Conservation (phyloP, 2,329 filamentous ascomycete genomes). For the Byssothecium circinans region DNA sequence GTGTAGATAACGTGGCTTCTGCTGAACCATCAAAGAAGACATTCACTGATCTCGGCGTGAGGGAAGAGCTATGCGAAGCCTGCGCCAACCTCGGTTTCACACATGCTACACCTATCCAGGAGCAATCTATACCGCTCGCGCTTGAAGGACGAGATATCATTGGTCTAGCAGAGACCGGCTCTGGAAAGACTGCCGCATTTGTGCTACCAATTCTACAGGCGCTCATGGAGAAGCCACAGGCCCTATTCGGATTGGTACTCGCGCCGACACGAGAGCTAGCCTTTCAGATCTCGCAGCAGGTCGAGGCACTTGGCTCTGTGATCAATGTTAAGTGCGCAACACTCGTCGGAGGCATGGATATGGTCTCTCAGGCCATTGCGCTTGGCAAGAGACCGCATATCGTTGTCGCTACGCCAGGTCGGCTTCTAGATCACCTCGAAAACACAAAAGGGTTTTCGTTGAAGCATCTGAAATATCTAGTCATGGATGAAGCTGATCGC, state of each 20-base stretch:
- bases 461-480: conserved; percentile 78
- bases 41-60: conserved; percentile 75
- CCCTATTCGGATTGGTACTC: conserved; percentile 84
- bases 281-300: conserved; percentile 83
- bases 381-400: conserved; percentile 96
- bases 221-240: conserved; percentile 82
- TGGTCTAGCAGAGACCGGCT: conserved; percentile 91
- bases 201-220: conserved; percentile 88
- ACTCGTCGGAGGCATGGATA: conserved; percentile 92
- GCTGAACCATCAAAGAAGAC: conserved; percentile 56
- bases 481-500: conserved; percentile 93
- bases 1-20: conserved; percentile 5
- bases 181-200: conserved; percentile 94
- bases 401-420: conserved; percentile 82
- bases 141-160: conserved; percentile 84
- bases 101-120: conserved; percentile 84
- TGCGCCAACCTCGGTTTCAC: conserved; percentile 83
- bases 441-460: conserved; percentile 96
- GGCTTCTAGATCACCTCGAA: conserved; percentile 87
- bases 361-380: conserved; percentile 88
- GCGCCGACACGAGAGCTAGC: conserved; percentile 93
- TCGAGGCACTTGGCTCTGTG: conserved; percentile 75
- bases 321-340: conserved; percentile 87
- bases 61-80: conserved; percentile 85
- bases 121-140: conserved; percentile 78